A percentile compares a stretch with the other conserved stretches of the same genome.
Conservation (phyloP, 2,329 filamentous ascomycete species). For the Cytospora mali region DNA sequence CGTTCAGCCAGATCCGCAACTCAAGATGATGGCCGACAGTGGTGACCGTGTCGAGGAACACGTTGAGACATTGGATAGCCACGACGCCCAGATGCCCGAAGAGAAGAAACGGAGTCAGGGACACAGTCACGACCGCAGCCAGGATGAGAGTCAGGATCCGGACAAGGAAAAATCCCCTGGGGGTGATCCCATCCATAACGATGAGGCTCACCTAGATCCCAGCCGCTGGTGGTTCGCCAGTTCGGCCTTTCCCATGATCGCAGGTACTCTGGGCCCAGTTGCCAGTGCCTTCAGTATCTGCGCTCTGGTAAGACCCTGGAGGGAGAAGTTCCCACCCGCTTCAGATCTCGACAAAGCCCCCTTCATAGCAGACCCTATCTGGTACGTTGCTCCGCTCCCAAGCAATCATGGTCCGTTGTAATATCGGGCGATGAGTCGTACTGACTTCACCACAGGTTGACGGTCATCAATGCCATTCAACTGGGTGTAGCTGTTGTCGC, state of each 20-base stretch:
- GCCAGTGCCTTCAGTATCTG: conserved; percentile 88
- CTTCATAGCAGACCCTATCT: conserved; percentile 68
- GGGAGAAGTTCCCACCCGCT: conserved; percentile 56
- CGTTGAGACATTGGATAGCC: conserved; percentile 26
- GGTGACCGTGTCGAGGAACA: conserved; percentile 35
- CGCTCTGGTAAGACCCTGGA: conserved; percentile 80
- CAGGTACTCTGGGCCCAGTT: conserved; percentile 81
- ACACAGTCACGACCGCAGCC: conserved; percentile 34
- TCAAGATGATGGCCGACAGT: conserved; percentile 37
- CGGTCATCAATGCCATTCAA: conserved; percentile 75
- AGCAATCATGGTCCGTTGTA: no score
- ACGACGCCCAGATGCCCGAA: not conserved
- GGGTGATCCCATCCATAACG: conserved; percentile 37
- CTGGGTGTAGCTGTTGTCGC: conserved; percentile 75
- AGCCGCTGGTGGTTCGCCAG: conserved; percentile 68
- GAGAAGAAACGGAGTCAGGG: not conserved
- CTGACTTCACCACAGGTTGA: conserved; percentile 53
- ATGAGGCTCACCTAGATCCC: conserved; percentile 48
- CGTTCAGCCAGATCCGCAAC: conserved; percentile 9
- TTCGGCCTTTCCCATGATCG: conserved; percentile 73
- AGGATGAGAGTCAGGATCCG: conserved; percentile 30
- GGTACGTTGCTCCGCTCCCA: conserved; percentile 48
- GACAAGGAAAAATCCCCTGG: conserved; percentile 29
- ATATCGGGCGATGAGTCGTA: not conserved
- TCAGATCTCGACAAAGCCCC: conserved; percentile 51